Base-by-base conservation (phyloP, 108 stramenopile species). In the Nitzschia palea region DNA sequence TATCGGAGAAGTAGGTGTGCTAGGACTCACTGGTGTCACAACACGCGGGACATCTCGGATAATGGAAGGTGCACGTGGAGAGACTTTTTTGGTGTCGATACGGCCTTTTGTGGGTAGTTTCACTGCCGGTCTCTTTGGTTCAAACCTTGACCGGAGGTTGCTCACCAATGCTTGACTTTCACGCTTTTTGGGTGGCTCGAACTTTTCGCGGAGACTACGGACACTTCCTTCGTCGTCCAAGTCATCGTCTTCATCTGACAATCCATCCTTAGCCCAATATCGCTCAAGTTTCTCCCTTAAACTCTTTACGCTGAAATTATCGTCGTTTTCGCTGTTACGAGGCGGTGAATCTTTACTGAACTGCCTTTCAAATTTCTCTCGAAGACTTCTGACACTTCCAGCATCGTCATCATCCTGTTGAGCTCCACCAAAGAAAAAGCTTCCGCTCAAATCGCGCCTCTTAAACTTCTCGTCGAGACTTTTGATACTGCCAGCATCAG, bases 151-250 rank as follows among this genome's bases (percentile, higher is more conserved):
- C 23, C 42, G 31, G 18, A 73, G 26, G n/a, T 45, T 50, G 47
- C 28, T 66, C 3, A 73, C 72, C 4, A 28, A 10, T 20, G 48
- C 72, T 8, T 65, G 60, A 25, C 44, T 63, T 6, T 60, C 15
- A 12, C 37, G 26, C 26, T 62, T 55, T 28, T 34, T 51, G 5
- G 67, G 60, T 40, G 63, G 25, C 33, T 73, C 71, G 28, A 67
- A 75, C 29, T 31, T 34, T 27, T 62, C 59, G 14, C 61, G 59
- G 22, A 75, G 53, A 25, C 40, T 67, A 25, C 45, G 22, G 4
- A 74, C 74, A 34, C 74, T 75, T n/a, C 40, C 48, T 17, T 75
- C 74, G 36, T 75, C 67, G 26, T 65, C 71, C 15, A 33, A 50
- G 35, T 62, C 60, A 18, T 54, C 70, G n/a, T 28, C 4, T 4